Conservation (phyloP, 139 green algal genomes). For the Auxenochlorella pyrenoidosa region DNA sequence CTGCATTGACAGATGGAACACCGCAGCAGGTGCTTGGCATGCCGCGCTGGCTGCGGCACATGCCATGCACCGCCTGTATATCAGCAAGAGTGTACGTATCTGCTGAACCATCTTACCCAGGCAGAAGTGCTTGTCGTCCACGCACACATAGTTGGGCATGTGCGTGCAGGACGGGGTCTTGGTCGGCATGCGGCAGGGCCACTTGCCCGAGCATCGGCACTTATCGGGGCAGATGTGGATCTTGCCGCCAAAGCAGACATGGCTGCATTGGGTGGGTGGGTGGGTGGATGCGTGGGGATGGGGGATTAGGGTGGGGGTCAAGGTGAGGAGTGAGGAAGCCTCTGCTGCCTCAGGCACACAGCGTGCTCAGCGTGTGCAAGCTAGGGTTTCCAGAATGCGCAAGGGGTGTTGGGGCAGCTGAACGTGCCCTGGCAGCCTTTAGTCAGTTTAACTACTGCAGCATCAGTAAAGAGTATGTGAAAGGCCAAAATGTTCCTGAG, state of each 20-base stretch:
- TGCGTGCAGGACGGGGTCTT: not conserved
- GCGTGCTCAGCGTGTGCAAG: too few species aligned
- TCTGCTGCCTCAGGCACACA: too few species aligned
- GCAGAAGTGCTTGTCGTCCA: not conserved
- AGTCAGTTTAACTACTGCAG: not conserved
- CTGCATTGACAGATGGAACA: too few species aligned
- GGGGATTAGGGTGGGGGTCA: not conserved
- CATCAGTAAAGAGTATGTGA: too few species aligned
- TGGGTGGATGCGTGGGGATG: too few species aligned
- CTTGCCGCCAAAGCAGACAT: not conserved
- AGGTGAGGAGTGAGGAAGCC: not conserved
- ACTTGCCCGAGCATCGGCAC: not conserved
- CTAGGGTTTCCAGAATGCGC: too few species aligned
- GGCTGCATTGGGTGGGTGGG: not conserved
- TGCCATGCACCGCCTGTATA: too few species aligned
- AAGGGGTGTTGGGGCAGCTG: not conserved
- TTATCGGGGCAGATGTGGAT: not conserved
- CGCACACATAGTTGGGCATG: not conserved
- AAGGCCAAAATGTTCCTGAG: too few species aligned
- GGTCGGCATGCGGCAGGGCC: not conserved
- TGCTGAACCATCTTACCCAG: not conserved
- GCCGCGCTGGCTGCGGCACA: too few species aligned
- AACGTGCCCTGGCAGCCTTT: not conserved
- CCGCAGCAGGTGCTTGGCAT: too few species aligned
- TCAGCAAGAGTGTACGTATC: not conserved